phyloP scores from a whole-genome alignment of 2,329 filamentous ascomycete genomes.

The Polychaeton citri region DNA sequence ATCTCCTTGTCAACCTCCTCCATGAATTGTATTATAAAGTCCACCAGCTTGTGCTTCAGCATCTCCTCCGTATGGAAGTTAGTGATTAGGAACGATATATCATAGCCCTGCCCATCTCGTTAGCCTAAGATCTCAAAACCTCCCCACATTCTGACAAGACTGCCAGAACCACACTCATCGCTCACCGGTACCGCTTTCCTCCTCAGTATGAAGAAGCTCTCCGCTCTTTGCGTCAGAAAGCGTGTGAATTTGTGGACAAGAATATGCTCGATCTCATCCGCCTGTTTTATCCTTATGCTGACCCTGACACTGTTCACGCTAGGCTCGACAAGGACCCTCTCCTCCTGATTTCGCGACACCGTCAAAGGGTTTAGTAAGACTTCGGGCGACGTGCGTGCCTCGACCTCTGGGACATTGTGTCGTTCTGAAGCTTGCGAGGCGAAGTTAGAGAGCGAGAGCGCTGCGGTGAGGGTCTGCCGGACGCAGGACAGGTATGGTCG shows the following conservation, averaged over 20 bases:
- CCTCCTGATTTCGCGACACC: slow-evolving; percentile 90
- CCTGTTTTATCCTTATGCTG: slow-evolving; percentile 98
- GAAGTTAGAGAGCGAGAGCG: slow-evolving; percentile 90
- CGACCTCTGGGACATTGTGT: slow-evolving; percentile 96
- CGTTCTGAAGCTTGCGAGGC: slow-evolving; percentile 92
- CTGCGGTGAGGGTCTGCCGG: slow-evolving; percentile 83
- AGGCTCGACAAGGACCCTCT: slow-evolving; percentile 89
- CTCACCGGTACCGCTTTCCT: slow-evolving; percentile 86
- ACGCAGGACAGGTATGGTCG: slow-evolving; percentile 95
- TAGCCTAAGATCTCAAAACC: too few relatives aligned
- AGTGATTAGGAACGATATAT: slow-evolving; percentile 96
- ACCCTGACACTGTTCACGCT: slow-evolving; percentile 94
- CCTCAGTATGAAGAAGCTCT: slow-evolving; percentile 91
- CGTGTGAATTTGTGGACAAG: slow-evolving; percentile 96
- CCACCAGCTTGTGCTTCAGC: slow-evolving; percentile 97
- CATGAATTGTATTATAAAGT: slow-evolving; percentile 99
- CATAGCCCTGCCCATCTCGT: slow-evolving; percentile 90
- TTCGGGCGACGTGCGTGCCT: slow-evolving; percentile 85
- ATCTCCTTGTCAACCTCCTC: slow-evolving; percentile 99
- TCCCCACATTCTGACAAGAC: too few relatives aligned
- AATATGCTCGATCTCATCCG: slow-evolving; percentile 96
- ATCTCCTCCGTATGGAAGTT: slow-evolving; percentile 98
- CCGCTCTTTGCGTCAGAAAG: slow-evolving; percentile 89
- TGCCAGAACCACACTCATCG: too few relatives aligned
- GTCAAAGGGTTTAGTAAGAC: slow-evolving; percentile 83